These are phyloP conservation scores for Linnemannia elongata DNA, from an alignment of 192 early-diverging fungal genomes.

Conservation along the genomic window DNA sequence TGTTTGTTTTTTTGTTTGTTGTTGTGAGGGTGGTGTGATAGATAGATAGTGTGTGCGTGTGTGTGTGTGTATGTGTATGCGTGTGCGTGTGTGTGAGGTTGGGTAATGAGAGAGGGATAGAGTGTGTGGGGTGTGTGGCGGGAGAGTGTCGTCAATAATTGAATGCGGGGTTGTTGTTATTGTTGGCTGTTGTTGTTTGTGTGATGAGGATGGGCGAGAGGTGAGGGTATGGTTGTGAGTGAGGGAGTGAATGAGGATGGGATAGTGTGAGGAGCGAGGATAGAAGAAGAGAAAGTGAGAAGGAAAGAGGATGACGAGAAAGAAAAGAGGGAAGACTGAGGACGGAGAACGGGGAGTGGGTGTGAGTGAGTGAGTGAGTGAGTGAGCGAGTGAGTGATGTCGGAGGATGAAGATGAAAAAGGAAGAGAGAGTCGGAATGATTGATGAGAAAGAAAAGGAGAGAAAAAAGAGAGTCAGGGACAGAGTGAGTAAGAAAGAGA, in stretches of 20 bases:
- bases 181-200: not conserved
- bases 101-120: not conserved
- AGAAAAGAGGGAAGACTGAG: not conserved
- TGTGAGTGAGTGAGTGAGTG: not conserved
- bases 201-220: not conserved
- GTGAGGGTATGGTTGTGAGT: not conserved
- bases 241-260: not conserved
- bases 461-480: not conserved
- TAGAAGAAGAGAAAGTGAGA: not conserved
- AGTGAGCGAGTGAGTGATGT: not conserved
- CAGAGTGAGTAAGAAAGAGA: not conserved
- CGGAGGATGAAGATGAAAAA: conserved; percentile 8
- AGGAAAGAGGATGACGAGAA: not conserved
- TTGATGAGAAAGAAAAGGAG: not conserved
- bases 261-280: not conserved
- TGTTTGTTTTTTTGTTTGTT: conserved; percentile 3
- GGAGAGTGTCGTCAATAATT: conserved; percentile 8
- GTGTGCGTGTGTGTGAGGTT: not conserved
- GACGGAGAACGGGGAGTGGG: not conserved
- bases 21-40: not conserved
- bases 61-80: not conserved
- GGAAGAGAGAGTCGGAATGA: not conserved
- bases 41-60: conserved; percentile 15
- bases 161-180: conserved; percentile 6
- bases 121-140: conserved; percentile 2